A percentile compares a stretch with the other conserved stretches of the same genome.
Evolutionary conservation across 2,329 filamentous ascomycete species (phyloP).

Genomic region (Calcarisporium arbuscula): DNA sequence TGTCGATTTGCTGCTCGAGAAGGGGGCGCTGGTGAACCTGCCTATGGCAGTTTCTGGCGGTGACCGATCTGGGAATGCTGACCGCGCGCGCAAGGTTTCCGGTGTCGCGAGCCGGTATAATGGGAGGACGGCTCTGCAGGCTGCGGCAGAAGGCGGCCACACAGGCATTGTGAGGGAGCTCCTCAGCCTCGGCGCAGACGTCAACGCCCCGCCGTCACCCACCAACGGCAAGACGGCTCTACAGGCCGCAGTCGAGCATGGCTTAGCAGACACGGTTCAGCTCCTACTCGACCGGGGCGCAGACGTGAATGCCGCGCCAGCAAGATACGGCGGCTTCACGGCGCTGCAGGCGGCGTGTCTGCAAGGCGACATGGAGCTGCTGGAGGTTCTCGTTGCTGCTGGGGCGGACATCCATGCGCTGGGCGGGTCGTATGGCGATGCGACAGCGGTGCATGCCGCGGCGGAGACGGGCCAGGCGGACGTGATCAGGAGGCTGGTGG

Average conservation of each 20-base stretch:
- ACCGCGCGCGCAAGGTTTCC: not conserved
- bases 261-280: conserved; percentile 17
- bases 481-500: conserved; percentile 22
- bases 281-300: conserved; percentile 24
- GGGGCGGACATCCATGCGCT: conserved; percentile 24
- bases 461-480: conserved; percentile 5
- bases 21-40: conserved; percentile 4
- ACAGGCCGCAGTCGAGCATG: conserved; percentile 27
- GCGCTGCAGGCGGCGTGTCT: conserved; percentile 32
- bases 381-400: conserved; percentile 18
- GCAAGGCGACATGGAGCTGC: conserved; percentile 15
- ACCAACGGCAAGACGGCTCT: conserved; percentile 17
- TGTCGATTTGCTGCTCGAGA: conserved; percentile 6
- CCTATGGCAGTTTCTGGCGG: too few relatives aligned
- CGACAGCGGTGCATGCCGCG: conserved; percentile 16
- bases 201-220: conserved; percentile 17
- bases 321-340: conserved; percentile 28
- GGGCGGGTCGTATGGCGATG: not conserved
- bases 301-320: conserved; percentile 24
- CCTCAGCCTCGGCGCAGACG: conserved; percentile 22
- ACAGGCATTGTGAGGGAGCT: conserved; percentile 6
- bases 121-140: conserved; percentile 10
- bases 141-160: conserved; percentile 7
- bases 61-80: too few relatives aligned
- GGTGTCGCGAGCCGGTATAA: conserved; percentile 1